Evolutionary conservation across 768 basidiomycete genomes (phyloP).

Genomic region (Kwoniella sp.): DNA sequence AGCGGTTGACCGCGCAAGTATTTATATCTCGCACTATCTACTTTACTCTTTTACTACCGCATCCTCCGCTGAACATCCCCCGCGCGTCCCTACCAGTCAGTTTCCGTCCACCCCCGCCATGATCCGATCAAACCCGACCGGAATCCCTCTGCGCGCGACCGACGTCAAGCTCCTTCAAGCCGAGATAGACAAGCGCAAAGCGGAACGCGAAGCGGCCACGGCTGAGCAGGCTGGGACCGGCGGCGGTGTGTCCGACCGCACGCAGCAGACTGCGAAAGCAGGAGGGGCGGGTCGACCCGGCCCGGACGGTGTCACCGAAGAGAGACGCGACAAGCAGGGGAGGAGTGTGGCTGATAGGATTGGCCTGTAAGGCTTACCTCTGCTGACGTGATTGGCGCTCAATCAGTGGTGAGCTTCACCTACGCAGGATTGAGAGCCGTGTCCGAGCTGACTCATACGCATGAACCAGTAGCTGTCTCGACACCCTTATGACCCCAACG

Average conservation of each 20-base stretch:
- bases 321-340: conserved; percentile 15
- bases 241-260: background rate
- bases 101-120: conserved; percentile 6
- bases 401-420: too few species aligned
- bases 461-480: too few species aligned
- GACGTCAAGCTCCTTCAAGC: conserved; percentile 39
- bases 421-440: too few species aligned
- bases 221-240: background rate
- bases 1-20: too few species aligned
- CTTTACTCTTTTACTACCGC: too few species aligned
- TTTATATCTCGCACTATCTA: too few species aligned
- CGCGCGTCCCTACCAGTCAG: too few species aligned
- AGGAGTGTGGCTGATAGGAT: conserved; percentile 38
- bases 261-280: too few species aligned
- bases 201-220: background rate
- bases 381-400: too few species aligned
- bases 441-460: too few species aligned
- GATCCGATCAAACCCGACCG: conserved; percentile 45
- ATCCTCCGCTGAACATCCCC: too few species aligned
- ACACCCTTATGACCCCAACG: background rate
- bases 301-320: background rate
- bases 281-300: background rate
- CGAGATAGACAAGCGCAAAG: conserved; percentile 32
- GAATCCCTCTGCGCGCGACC: conserved; percentile 39
- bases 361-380: conserved; percentile 33